Evolutionary conservation across 2,329 filamentous ascomycete genomes (phyloP), one percentile per base, ranked within the genome.

Genomic region (Penicillium occitanis): DNA sequence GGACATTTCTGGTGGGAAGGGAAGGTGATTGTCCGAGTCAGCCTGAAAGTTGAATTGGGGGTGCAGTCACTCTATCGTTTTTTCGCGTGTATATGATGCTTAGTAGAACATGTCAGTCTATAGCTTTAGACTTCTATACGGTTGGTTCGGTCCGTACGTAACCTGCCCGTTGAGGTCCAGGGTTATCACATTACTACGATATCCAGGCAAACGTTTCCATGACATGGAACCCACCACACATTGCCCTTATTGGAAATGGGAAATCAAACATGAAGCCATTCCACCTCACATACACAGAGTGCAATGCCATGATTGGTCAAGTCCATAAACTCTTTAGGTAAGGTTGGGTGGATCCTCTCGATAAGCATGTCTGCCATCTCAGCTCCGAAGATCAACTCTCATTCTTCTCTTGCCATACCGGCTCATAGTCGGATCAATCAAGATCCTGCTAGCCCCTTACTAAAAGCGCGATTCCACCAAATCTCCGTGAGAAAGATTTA

Each of bases 1-100:
- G 78, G 90, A 92, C 75, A 91, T 92, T 77, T 88, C 89, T 19
- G 89, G 90, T 60, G 88, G 88, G 63, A 87, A 87, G 75, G 72
- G 71, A 44, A 71, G 74, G 68, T 74, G 33, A 44, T 40, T 44
- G 6, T 44, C 42, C 17, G 42, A 44, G 42, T 19, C 17, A 44
- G 17, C 11, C 11, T 37, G 35, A 37, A 3, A 28, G 46, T 48
- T 25, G 19, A 13, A 17, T 30, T 28, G 22, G 22, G 48, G n/a
- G 17, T 37, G 42, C 17, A n/a, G 42, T 44, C n/a, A 44, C 17
- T 44, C 5, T 48, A n/a, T 51, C 5, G 11, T 46, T 30, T 22
- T n/a, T 46, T 63, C 35, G 25, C 50, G 50, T 44, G 35, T 42
- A 44, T 57, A 55, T 63, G 61, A 62, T 25, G 46, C n/a, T 42